Conservation (phyloP, 2,329 filamentous ascomycete genomes). For the Pseudopithomyces chartarum region DNA sequence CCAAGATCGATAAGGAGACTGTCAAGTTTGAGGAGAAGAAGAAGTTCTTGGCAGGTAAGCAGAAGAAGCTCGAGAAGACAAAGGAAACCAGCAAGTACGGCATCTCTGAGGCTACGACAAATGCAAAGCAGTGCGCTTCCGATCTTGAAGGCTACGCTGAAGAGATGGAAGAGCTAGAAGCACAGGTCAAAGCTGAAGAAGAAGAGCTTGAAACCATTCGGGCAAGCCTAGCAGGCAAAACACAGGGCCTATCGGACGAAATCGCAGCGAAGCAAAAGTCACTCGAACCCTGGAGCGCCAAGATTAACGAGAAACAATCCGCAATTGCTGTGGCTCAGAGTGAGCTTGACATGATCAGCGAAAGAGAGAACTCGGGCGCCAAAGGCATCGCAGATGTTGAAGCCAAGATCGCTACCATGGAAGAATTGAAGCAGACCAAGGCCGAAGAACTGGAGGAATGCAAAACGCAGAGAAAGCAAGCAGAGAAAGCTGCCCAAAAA, state of each 20-base stretch:
- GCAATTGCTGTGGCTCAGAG: slow-evolving; percentile 93
- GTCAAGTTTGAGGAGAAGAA: slow-evolving; percentile 98
- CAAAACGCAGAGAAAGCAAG: slow-evolving; percentile 70
- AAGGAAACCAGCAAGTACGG: slow-evolving; percentile 77
- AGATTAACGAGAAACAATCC: slow-evolving; percentile 95
- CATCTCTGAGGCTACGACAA: slow-evolving; percentile 73
- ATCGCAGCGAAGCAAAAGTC: slow-evolving; percentile 92
- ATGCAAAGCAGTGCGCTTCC: slow-evolving; percentile 75
- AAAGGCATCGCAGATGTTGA: slow-evolving; percentile 83
- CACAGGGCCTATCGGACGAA: slow-evolving; percentile 89
- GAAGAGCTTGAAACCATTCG: slow-evolving; percentile 81
- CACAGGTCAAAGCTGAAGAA: slow-evolving; percentile 78
- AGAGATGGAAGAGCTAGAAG: slow-evolving; percentile 79
- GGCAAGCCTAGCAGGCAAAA: slow-evolving; percentile 91
- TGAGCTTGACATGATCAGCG: slow-evolving; percentile 87
- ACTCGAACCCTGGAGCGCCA: slow-evolving; percentile 94
- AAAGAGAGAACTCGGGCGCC: slow-evolving; percentile 86
- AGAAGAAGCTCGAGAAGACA: slow-evolving; percentile 92
- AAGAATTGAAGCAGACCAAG: slow-evolving; percentile 74
- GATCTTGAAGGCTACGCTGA: slow-evolving; percentile 77
- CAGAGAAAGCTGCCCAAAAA: slow-evolving; percentile 76
- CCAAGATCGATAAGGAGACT: slow-evolving; percentile 91
- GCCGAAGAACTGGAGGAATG: slow-evolving; percentile 75
- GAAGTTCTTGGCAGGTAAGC: slow-evolving; percentile 89
- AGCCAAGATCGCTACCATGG: slow-evolving; percentile 74